Conservation (phyloP, 257 asterid genomes). For the Oldenlandia corymbosa region DNA sequence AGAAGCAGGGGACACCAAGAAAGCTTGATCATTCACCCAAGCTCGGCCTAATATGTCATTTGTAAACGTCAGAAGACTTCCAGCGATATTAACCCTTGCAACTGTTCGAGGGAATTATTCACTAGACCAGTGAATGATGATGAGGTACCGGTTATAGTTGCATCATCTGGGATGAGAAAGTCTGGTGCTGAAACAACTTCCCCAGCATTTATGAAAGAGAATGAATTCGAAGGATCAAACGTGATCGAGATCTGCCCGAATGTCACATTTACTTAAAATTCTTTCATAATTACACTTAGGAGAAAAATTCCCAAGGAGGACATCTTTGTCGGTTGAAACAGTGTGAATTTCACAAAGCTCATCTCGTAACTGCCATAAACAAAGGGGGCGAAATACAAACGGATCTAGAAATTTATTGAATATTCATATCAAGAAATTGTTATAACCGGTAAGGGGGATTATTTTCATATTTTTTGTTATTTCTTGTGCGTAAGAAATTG, state of each 20-base stretch:
- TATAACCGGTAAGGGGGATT: no score
- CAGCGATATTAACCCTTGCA: slow-evolving; percentile 77
- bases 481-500: no score
- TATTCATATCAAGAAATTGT: no score
- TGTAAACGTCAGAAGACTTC: slow-evolving; percentile 38
- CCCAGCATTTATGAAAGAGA: slow-evolving; percentile 58
- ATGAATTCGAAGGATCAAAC: slow-evolving; percentile 49
- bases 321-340: slow-evolving; percentile 33
- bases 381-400: slow-evolving; percentile 44
- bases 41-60: slow-evolving; percentile 65
- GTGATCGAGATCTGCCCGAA: slow-evolving; percentile 40
- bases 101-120: slow-evolving; percentile 54
- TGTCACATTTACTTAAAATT: slow-evolving; percentile 42
- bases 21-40: slow-evolving; percentile 51
- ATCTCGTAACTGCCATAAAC: slow-evolving; percentile 21
- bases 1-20: slow-evolving; percentile 22
- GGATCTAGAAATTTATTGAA: no score
- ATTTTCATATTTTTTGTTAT: no score
- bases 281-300: slow-evolving; percentile 32
- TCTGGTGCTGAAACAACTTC: slow-evolving; percentile 69
- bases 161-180: slow-evolving; percentile 49
- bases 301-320: slow-evolving; percentile 32
- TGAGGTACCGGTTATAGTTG: slow-evolving; percentile 33
- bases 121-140: slow-evolving; percentile 42
- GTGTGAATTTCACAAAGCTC: slow-evolving; percentile 33